A percentile compares a stretch with the other conserved stretches of the same genome.
Conservation (phyloP, 495 filamentous ascomycete genomes). For the Oidiodendron maius region DNA sequence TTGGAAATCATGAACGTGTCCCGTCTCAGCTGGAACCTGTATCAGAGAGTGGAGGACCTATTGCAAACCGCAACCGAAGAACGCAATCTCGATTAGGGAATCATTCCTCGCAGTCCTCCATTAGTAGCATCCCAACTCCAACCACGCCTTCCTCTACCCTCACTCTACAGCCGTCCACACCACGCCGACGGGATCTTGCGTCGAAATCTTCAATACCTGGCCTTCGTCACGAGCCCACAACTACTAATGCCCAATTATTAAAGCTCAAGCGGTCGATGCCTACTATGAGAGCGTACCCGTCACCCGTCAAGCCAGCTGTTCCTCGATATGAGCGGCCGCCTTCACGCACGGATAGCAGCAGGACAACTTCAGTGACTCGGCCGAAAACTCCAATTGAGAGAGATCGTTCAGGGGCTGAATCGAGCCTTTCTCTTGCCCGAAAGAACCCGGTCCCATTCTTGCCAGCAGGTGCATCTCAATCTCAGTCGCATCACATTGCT, state of each 20-base stretch:
- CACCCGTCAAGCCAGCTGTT: conserved; percentile 33
- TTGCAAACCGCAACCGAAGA: conserved; percentile 44
- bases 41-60: conserved; percentile 78
- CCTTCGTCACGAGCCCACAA: conserved; percentile 53
- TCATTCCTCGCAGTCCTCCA: conserved; percentile 61
- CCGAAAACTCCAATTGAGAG: conserved; percentile 71
- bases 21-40: conserved; percentile 87
- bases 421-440: conserved; percentile 43
- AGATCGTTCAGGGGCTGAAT: conserved; percentile 43
- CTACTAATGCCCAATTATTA: conserved; percentile 67
- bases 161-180: conserved; percentile 42
- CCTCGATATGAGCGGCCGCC: conserved; percentile 48
- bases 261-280: conserved; percentile 86
- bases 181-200: conserved; percentile 52
- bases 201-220: conserved; percentile 49
- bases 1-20: conserved; percentile 53
- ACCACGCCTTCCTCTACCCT: conserved; percentile 45
- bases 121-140: conserved; percentile 52
- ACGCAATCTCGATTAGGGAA: conserved; percentile 57
- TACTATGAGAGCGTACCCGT: conserved; percentile 53
- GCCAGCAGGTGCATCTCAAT: conserved; percentile 66
- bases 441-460: conserved; percentile 70
- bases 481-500: conserved; percentile 73
- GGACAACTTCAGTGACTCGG: conserved; percentile 41
- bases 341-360: conserved; percentile 30